phyloP scores from a whole-genome alignment of 139 green algal genomes.

The Chlorella ohadii region DNA sequence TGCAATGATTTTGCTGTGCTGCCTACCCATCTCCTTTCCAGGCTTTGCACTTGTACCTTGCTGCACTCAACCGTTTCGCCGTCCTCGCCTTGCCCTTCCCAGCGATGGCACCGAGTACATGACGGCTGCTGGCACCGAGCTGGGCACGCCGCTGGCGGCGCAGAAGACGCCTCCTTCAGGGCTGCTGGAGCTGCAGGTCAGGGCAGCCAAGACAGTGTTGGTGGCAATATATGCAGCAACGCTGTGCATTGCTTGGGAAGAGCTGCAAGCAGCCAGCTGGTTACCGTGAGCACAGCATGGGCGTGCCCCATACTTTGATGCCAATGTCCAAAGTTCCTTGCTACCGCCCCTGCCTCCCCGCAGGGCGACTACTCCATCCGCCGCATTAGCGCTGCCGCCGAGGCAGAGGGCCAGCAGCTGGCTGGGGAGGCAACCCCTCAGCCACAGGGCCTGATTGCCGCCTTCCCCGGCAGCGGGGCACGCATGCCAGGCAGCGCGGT shows the following conservation, averaged over 20 bases:
- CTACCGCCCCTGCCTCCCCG: background rate
- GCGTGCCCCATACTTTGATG: no score
- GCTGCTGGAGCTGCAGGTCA: conserved; percentile 22
- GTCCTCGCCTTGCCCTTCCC: background rate
- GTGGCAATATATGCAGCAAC: no score
- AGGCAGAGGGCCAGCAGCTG: background rate
- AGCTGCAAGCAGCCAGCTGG: no score
- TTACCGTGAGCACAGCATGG: no score
- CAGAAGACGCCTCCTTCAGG: conserved; percentile 23
- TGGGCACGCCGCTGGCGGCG: conserved; percentile 4
- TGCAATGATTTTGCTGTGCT: no score
- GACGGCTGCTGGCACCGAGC: background rate
- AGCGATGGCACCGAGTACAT: conserved; percentile 7
- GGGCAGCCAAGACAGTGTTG: no score
- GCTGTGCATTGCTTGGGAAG: no score
- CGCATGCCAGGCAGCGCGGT: background rate
- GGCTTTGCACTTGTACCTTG: background rate
- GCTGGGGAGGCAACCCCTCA: conserved; percentile 8
- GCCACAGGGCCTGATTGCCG: background rate
- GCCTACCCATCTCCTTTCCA: background rate
- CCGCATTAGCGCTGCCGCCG: background rate
- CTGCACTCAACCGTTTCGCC: background rate
- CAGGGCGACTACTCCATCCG: conserved; percentile 37
- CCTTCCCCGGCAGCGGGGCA: conserved; percentile 1
- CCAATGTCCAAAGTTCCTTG: background rate